Evolutionary conservation across 1,284 basidiomycete genomes (phyloP).

Genomic region (Phaffia rhodozyma): DNA sequence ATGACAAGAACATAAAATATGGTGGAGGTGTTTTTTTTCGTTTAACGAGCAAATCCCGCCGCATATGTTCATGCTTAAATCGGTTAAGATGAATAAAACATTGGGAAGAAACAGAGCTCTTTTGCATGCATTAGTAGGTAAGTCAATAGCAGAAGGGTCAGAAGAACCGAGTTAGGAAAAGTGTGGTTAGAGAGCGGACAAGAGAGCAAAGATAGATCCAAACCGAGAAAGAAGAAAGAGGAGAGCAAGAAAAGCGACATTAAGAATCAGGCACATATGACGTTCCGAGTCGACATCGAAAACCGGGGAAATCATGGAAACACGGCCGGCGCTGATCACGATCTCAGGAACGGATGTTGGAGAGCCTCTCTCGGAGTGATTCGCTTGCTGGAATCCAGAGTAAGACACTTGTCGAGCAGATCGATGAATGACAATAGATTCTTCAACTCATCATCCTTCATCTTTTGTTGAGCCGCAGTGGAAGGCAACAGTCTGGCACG

Average conservation of each 20-base stretch:
- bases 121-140: neutral
- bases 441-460: slow-evolving; percentile 80
- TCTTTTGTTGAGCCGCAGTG: slow-evolving; percentile 50
- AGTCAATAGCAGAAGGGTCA: neutral
- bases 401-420: slow-evolving; percentile 78
- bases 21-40: too few species aligned
- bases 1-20: too few species aligned
- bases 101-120: neutral
- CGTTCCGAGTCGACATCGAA: neutral
- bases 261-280: neutral
- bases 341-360: slow-evolving; percentile 70
- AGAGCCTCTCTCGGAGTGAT: slow-evolving; percentile 81
- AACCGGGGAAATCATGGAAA: neutral
- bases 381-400: slow-evolving; percentile 76
- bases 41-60: too few species aligned
- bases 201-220: neutral
- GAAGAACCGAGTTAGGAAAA: too few species aligned
- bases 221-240: neutral
- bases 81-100: neutral
- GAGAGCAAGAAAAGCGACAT: neutral
- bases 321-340: neutral
- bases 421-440: slow-evolving; percentile 76
- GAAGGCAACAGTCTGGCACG: slow-evolving; percentile 70
- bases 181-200: neutral
- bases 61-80: too few species aligned